Evolutionary conservation across 2,329 filamentous ascomycete genomes (phyloP), one percentile per base, ranked within the genome.

Genomic region (Penicillium oxalicum): DNA sequence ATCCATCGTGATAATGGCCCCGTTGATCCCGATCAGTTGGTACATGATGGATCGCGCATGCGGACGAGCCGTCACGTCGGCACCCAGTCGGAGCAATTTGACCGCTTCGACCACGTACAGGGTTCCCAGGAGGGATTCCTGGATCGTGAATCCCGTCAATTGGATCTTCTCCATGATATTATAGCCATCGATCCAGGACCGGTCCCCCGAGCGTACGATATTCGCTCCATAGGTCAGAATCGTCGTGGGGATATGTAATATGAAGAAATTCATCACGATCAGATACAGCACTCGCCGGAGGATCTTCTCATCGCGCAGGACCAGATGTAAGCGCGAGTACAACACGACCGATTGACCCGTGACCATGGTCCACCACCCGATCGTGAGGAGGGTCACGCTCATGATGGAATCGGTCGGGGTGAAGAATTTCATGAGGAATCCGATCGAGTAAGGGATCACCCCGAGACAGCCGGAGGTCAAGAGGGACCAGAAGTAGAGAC

Each of bases 341-440:
- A 85, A 68, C 1, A 85, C 81, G 9, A 83, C 57, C 0, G 77
- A 76, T 60, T 83, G 79, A 0, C 81, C 82, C 1, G 80, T 81
- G 0, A 84, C 76, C 78, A 84, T 82, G 2, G 68, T 57, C 61
- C 76, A 78, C 77, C 81, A 79, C 9, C 79, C 81, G 47, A 83
- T 51, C n/a, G 70, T 71, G 25, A 77, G 63, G 4, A 77, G 54
- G 4, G 72, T 70, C 4, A 71, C 66, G 2, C 68, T 65, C 3
- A 68, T 39, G 35, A 65, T 67, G 2, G 62, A 57, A 47, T 53
- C 61, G 9, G 56, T 54, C 0, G 51, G 49, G 1, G 61, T 65
- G 44, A 70, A 71, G 29, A 74, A 67, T 34, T 71, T 69, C 43
- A 76, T 53, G 18, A 74, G 56, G 36, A 75, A 72, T 8, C 72